Percentiles rank a stretch among this genome's conserved stretches.
Conservation (phyloP, 345 rosid species). For the Syzygium aromaticum region DNA sequence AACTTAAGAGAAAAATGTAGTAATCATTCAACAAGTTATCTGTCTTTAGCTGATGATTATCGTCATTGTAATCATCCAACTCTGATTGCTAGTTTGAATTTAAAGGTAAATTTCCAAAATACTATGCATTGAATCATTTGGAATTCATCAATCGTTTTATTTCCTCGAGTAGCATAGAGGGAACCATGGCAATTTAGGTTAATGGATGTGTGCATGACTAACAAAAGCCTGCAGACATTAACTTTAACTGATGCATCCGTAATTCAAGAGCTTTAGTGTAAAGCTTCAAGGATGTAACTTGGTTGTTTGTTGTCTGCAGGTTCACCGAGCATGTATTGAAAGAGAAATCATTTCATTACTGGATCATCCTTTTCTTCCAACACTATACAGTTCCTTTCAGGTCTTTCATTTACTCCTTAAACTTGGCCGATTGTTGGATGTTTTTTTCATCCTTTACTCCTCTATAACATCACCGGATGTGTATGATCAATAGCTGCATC, state of each 20-base stretch:
- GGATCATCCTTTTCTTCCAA: constrained; percentile 96
- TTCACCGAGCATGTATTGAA: constrained; percentile 90
- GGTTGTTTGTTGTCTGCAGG: constrained; percentile 18
- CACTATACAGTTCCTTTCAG: constrained; percentile 89
- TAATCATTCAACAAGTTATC: background rate
- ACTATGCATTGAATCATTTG: background rate
- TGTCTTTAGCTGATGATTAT: background rate
- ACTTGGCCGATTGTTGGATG: background rate
- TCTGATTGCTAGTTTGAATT: background rate
- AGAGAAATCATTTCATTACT: constrained; percentile 81
- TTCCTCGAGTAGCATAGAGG: background rate
- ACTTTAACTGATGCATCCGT: background rate
- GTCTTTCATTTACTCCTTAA: constrained; percentile 19
- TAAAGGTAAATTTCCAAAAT: background rate
- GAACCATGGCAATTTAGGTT: background rate
- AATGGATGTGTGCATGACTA: background rate
- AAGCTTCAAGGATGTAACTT: background rate
- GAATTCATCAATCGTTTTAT: background rate
- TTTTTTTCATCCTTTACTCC: background rate
- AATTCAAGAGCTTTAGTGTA: background rate
- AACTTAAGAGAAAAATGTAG: background rate
- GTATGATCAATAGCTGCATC: background rate
- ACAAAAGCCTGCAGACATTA: background rate
- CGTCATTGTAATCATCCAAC: background rate
- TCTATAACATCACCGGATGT: background rate